Conservation (phyloP, 2,329 filamentous ascomycete species). For the Lachnellula occidentalis region DNA sequence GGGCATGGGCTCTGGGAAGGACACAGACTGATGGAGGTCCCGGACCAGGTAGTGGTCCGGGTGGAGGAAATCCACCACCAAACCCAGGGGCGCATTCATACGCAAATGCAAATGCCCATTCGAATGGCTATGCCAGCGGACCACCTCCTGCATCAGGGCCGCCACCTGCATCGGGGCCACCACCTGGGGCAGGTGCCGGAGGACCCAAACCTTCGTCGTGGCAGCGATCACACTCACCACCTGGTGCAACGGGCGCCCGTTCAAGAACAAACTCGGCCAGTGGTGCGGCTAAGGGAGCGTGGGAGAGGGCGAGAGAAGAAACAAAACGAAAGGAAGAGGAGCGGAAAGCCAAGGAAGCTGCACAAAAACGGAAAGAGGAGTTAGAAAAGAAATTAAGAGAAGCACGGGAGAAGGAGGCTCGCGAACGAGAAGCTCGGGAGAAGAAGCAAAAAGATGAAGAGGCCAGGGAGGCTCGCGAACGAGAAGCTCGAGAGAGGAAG, state of each 20-base stretch:
- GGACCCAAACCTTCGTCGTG: constrained; percentile 19
- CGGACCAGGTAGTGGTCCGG: constrained; percentile 26
- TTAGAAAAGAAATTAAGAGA: constrained; percentile 38
- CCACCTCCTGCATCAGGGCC: constrained; percentile 12
- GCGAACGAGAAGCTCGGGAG: constrained; percentile 23
- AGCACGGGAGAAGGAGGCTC: constrained; percentile 31
- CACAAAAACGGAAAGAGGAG: constrained; percentile 31
- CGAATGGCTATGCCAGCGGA: constrained; percentile 21
- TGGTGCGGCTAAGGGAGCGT: constrained; percentile 42
- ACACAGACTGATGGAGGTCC: constrained; percentile 48
- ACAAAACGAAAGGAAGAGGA: constrained; percentile 13
- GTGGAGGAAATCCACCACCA: constrained; percentile 10
- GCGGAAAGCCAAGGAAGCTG: constrained; percentile 11
- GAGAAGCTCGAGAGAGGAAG: constrained; percentile 37
- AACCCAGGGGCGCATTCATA: constrained; percentile 13
- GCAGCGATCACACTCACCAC: constrained; percentile 20
- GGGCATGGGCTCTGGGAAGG: constrained; percentile 71
- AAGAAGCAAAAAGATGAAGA: constrained; percentile 18
- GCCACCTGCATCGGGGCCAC: constrained; percentile 14
- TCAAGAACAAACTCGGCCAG: constrained; percentile 10
- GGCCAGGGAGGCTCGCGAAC: constrained; percentile 32
- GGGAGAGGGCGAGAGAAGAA: constrained; percentile 67
- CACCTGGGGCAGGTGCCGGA: constrained; percentile 24
- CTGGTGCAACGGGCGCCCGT: constrained; percentile 13
- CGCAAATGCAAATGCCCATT: constrained; percentile 19